Evolutionary conservation across 768 basidiomycete species (phyloP), one percentile per base, ranked within the genome.

Genomic region (Strobilomyces confusus): DNA sequence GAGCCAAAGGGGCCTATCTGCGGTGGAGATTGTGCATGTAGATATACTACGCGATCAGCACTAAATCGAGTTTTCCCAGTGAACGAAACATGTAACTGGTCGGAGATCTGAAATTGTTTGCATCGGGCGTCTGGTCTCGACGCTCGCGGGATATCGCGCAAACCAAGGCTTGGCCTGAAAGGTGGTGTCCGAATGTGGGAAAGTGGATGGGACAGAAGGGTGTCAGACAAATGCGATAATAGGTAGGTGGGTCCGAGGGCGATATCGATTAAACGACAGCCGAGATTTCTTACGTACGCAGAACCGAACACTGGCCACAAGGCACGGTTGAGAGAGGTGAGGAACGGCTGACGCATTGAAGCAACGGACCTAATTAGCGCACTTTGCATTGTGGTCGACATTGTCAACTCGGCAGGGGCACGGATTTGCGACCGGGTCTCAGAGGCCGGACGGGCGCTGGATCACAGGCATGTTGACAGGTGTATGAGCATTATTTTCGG

Each of bases 1-100:
- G 67, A 61, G 54, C 33, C 49, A 64, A 57, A 54, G 47, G 61
- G 60, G 51, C 49, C 46, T 54, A 56, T 64, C 66, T 62, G 60
- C 66, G 66, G 69, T 69, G 57, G 66, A 68, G 64, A 69, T 71
- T 71, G 63, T 70, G 64, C 62, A 70, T 66, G 66, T 70, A 72
- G 70, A 72, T 72, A 70, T 66, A 71, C 67, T 69, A 72, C 69
- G 69, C 61, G 69, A 69, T 72, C 69, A 72, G 61, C 59, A 61
- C 70, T 66, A 69, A 69, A 68, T 64, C 64, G 63, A 70, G 59
- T 65, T 63, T 71, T 70, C 57, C 70, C 64, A 60, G 58, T 63
- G 61, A 67, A 57, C 66, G 68, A 65, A 65, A 72, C 69, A 63
- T 56, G 58, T 54, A 69, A 68, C 63, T 64, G 56, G 69, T 72